Evolutionary conservation across 2,329 filamentous ascomycete genomes (phyloP).

Genomic region (Trichoderma cornu-damae): DNA sequence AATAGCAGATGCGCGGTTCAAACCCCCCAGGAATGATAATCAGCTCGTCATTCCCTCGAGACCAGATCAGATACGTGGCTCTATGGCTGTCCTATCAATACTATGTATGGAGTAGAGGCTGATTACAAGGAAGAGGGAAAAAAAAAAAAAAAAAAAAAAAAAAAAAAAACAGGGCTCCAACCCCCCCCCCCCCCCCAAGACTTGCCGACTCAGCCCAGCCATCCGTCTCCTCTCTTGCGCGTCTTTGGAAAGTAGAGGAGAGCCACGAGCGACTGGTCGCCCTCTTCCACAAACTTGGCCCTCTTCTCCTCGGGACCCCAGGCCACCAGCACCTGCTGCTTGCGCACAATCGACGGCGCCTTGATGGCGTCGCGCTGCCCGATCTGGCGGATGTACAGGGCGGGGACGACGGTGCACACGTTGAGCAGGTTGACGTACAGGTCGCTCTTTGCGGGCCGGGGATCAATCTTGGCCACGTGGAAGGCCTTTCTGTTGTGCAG

Average conservation of each 20-base stretch:
- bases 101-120: neutral
- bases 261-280: conserved; percentile 30
- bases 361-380: conserved; percentile 33
- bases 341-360: conserved; percentile 33
- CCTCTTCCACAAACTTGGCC: conserved; percentile 26
- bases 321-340: conserved; percentile 37
- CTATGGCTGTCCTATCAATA: neutral
- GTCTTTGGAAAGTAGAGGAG: conserved; percentile 25
- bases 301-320: conserved; percentile 35
- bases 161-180: neutral
- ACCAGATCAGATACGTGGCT: conserved; percentile 3
- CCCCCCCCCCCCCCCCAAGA: too few relatives aligned
- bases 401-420: conserved; percentile 34
- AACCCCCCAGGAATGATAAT: neutral
- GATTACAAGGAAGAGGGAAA: neutral
- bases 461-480: conserved; percentile 31
- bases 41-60: neutral
- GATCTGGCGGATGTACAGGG: conserved; percentile 35
- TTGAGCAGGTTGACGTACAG: conserved; percentile 31
- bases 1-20: neutral
- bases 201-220: conserved; percentile 12
- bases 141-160: neutral
- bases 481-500: conserved; percentile 36
- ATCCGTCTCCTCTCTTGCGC: conserved; percentile 10
- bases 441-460: conserved; percentile 29